Base-by-base conservation (phyloP, 768 basidiomycete genomes). In the Nidula microcarpa region DNA sequence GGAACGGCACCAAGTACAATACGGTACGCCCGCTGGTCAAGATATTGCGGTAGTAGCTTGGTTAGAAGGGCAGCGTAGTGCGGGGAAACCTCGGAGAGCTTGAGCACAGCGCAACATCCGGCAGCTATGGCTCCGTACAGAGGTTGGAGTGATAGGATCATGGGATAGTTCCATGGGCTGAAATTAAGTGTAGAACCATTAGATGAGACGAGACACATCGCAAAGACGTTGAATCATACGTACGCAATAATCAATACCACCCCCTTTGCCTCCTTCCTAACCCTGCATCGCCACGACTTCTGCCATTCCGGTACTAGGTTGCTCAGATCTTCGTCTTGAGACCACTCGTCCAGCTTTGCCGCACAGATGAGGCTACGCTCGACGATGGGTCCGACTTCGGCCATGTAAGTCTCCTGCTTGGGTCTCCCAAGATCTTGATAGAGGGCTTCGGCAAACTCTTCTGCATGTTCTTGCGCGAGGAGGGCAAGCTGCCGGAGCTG, bases 401-500 rank as follows among this genome's bases (percentile, higher is more conserved):
- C 53, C 53, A 71, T 53, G 30, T 74, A 65, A 0, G 68, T 57
- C 56, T 79, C 77, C 39, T 68, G 63, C 33, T 62, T 69, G 1
- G 82, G 84, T 32, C 76, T 75, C 1, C 76, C 74, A 1, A 85
- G 64, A 54, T 88, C 86, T 9, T 62, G 55, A 3, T 57, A 51
- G 36, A 83, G 58, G 7, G 84, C 78, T 3, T 76, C 74, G 10
- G 72, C 72, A 49, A 89, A 62, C 3, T 70, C 74, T 4, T 81
- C 73, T 3, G 70, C 60, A 65, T 91, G 85, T 16, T 87, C 82
- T 58, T 87, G 80, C 23, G 76, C 66, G 68, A 88, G 68, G 30
- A 74, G 78, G 23, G 80, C 84, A 33, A 90, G 73, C 57, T 84
- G 82, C 43, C 74, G 70, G 46, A 91, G 74, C 57, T 91, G 89